Conservation (phyloP, 129 eudicot species). For the Tagetes patula region DNA sequence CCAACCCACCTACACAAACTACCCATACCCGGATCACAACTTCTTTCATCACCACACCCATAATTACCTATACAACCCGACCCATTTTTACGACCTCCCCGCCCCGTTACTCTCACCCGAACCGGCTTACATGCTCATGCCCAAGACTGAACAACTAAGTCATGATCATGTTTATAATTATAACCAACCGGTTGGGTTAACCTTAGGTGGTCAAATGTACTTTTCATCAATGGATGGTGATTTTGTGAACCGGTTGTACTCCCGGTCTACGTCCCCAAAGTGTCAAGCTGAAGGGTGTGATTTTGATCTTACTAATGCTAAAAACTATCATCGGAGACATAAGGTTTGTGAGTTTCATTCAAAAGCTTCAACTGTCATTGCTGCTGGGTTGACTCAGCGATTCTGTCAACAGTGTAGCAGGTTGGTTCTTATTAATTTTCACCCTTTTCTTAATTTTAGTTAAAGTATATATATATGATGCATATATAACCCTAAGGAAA, state of each 20-base stretch:
- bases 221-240: constrained; percentile 85
- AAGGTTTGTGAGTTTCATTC: constrained; percentile 99
- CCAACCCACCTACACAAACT: constrained; percentile 32
- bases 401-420: constrained; percentile 99
- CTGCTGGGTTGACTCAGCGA: constrained; percentile 93
- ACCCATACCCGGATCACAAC: constrained; percentile 9
- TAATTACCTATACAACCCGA: constrained; percentile 32
- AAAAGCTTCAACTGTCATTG: constrained; percentile 91
- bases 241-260: constrained; percentile 85
- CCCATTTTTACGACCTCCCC: constrained; percentile 64
- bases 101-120: not conserved
- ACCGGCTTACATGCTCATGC: too few species aligned
- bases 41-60: constrained; percentile 20
- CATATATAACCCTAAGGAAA: too few species aligned
- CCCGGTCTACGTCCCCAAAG: constrained; percentile 72
- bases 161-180: too few species aligned
- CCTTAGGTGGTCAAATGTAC: constrained; percentile 89
- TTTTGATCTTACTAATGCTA: constrained; percentile 90
- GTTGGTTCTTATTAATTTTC: constrained; percentile 31
- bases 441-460: not conserved
- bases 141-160: too few species aligned
- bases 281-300: constrained; percentile 98
- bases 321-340: constrained; percentile 96
- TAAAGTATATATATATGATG: too few species aligned
- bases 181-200: constrained; percentile 49